Evolutionary conservation across 2,329 filamentous ascomycete species (phyloP).

Genomic region (Periglandula ipomoeae): DNA sequence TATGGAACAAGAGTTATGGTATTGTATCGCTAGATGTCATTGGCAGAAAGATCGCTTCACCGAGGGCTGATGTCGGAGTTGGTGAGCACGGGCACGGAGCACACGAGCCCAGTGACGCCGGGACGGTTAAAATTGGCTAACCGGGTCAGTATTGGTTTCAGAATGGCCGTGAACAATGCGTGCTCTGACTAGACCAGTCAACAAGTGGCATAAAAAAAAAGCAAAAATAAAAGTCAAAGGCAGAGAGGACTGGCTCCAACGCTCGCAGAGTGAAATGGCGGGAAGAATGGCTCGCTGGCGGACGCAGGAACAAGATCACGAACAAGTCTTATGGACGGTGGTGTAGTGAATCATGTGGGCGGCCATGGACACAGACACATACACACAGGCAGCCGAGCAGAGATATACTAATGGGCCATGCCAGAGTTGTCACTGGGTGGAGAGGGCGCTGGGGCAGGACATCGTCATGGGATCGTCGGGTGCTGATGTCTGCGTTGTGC

Average conservation of each 20-base stretch:
- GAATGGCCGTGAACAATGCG: not conserved
- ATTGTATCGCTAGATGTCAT: not conserved
- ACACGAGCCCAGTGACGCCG: not conserved
- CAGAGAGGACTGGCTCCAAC: too few relatives aligned
- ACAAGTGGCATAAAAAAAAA: not conserved
- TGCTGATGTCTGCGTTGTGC: too few relatives aligned
- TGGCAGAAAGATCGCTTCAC: not conserved
- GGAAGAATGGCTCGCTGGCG: not conserved
- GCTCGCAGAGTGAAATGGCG: not conserved
- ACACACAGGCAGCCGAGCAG: not conserved
- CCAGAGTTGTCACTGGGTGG: not conserved
- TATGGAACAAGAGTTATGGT: not conserved
- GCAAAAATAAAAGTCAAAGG: not conserved
- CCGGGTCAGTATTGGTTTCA: not conserved
- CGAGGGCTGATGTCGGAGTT: not conserved
- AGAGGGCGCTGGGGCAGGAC: not conserved
- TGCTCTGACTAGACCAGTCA: not conserved
- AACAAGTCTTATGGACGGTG: not conserved
- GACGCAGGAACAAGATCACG: not conserved
- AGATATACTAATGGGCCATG: not conserved
- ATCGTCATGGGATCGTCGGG: not conserved
- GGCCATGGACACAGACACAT: too few relatives aligned
- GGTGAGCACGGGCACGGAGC: not conserved
- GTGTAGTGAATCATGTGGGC: conserved; percentile 2
- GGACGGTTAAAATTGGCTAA: not conserved